Evolutionary conservation across 306 rosid genomes (phyloP).

Genomic region (Prunus mongolica): DNA sequence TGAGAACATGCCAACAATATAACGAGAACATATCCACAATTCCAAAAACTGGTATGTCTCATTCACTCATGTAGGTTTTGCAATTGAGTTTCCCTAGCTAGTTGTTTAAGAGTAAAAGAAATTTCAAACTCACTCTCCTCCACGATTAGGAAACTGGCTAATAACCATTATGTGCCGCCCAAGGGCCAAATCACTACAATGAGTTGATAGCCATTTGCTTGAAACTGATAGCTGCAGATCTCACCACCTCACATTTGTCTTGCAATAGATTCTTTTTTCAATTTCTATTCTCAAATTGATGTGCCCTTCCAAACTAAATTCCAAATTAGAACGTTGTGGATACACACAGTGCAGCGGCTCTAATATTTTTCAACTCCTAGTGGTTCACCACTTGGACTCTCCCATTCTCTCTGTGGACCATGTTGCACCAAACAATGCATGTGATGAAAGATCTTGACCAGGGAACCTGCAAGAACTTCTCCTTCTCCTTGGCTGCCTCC

Average conservation of each 20-base stretch:
- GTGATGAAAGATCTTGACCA: slow-evolving; percentile 9
- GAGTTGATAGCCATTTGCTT: too few species aligned
- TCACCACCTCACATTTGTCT: background rate
- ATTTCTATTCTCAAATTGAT: background rate
- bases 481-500: background rate
- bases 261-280: background rate
- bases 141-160: too few species aligned
- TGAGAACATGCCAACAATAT: too few species aligned
- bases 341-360: background rate
- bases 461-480: background rate
- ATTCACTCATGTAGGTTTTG: too few species aligned
- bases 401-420: background rate
- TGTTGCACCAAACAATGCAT: background rate
- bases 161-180: too few species aligned
- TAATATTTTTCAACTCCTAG: background rate
- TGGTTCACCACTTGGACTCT: background rate
- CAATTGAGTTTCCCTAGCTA: too few species aligned
- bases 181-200: too few species aligned
- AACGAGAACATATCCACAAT: too few species aligned
- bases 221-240: background rate
- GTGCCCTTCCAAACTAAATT: background rate
- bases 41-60: too few species aligned
- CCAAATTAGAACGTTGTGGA: background rate
- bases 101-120: too few species aligned
- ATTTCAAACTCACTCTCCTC: too few species aligned